These are phyloP conservation scores for Collybia nuda DNA, from an alignment of 768 basidiomycete species.

Conservation along the genomic window DNA sequence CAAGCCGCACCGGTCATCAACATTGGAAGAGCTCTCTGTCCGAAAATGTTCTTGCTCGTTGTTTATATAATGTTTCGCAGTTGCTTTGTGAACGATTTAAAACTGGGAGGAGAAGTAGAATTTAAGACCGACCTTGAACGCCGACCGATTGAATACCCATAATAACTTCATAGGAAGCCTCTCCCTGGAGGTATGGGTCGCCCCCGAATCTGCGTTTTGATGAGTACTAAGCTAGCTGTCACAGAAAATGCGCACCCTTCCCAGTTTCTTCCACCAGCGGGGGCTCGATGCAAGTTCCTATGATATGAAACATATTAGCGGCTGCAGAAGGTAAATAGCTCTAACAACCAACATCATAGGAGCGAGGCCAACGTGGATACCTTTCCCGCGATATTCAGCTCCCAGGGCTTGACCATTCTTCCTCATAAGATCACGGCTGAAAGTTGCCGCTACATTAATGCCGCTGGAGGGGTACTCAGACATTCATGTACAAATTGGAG, in stretches of 20 bases:
- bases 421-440: conserved; percentile 56
- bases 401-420: conserved; percentile 58
- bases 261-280: conserved; percentile 52
- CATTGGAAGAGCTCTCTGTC: conserved; percentile 36
- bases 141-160: conserved; percentile 52
- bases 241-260: conserved; percentile 35
- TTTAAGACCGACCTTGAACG: conserved; percentile 36
- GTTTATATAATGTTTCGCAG: conserved; percentile 45
- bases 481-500: background rate
- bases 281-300: conserved; percentile 45
- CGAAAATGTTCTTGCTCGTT: conserved; percentile 52
- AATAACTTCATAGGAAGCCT: conserved; percentile 54
- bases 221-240: no score
- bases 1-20: conserved; percentile 40
- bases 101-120: background rate
- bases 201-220: conserved; percentile 36
- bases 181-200: conserved; percentile 55
- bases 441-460: conserved; percentile 54
- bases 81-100: conserved; percentile 20
- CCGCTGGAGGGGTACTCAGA: conserved; percentile 25
- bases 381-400: conserved; percentile 59
- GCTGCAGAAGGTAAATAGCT: background rate
- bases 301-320: background rate
- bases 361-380: conserved; percentile 52
- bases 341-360: conserved; percentile 42